phyloP scores from a whole-genome alignment of 352 stramenopile genomes.

The Phytophthora tubulina region DNA sequence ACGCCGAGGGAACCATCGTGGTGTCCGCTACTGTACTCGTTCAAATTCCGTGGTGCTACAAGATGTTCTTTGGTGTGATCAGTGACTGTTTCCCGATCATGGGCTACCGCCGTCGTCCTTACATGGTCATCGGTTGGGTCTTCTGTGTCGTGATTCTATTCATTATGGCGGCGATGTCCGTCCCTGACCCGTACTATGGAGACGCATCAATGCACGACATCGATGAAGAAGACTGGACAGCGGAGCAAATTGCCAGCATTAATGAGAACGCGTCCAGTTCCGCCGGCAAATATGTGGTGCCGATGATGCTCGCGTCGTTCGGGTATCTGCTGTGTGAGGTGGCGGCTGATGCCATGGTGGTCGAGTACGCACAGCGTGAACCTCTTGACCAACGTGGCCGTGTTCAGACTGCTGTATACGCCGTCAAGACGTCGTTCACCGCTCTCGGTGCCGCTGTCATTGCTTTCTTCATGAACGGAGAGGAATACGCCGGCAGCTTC shows the following conservation, averaged over 20 bases:
- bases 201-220: slow-evolving; percentile 46
- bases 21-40: slow-evolving; percentile 55
- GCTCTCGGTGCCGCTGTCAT: slow-evolving; percentile 51
- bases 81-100: slow-evolving; percentile 66
- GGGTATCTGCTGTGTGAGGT: slow-evolving; percentile 67
- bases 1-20: slow-evolving; percentile 55
- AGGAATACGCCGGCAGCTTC: slow-evolving; percentile 56
- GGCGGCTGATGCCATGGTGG: slow-evolving; percentile 62
- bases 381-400: slow-evolving; percentile 53
- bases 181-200: slow-evolving; percentile 54
- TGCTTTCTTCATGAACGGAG: slow-evolving; percentile 58
- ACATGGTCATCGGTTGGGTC: slow-evolving; percentile 62
- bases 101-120: slow-evolving; percentile 59
- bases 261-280: slow-evolving; percentile 39
- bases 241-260: slow-evolving; percentile 43
- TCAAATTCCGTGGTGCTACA: slow-evolving; percentile 62
- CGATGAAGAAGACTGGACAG: slow-evolving; percentile 46
- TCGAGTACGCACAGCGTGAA: slow-evolving; percentile 66
- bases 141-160: slow-evolving; percentile 53
- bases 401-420: slow-evolving; percentile 61
- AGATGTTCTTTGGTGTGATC: slow-evolving; percentile 62
- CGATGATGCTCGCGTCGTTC: slow-evolving; percentile 68
- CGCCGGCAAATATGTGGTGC: slow-evolving; percentile 57
- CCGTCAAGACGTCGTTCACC: slow-evolving; percentile 50
- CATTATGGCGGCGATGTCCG: slow-evolving; percentile 46